Evolutionary conservation across 805 yeast genomes (phyloP), one percentile per base, ranked within the genome.

Genomic region (Diddensiella caesifluorescens): DNA sequence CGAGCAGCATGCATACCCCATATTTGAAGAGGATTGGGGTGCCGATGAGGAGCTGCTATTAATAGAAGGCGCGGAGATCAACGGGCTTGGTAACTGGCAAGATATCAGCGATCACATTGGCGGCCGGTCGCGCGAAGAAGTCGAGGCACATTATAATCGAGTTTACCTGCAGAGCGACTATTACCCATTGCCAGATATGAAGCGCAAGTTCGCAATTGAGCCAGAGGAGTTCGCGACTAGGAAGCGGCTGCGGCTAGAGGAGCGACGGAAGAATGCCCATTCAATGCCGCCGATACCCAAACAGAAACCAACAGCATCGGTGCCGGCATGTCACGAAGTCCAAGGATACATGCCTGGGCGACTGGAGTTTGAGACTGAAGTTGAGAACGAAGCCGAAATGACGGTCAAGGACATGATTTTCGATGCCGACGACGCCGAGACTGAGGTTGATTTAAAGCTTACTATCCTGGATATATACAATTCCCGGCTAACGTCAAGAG

Each of bases 311-410:
- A 79, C 84, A 35, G 89, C 96, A 0, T 87, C 97, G 4, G 90
- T 84, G 4, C 99, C 99, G 0, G 73, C 92, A 44, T 89, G 97
- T 65, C 97, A 94, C 57, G 97, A 94, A 56, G 78, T 92, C 47
- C 97, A 92, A 61, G 97, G 96, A 2, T 92, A 80, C 60, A 92
- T 92, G 99, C 99, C 99, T 29, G 99, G 97, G 32, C 77, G 99
- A 56, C 68, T 92, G 47, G 99, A 92, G 62, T 92, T 92, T 61
- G 99, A 92, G 56, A 86, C 82, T 45, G 99, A 92, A 61, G 88
- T 84, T 29, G 98, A 92, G 60, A 92, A 92, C 55, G 99, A 92
- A 42, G 97, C 98, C 0, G 99, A 92, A 63, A 71, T 82, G 42
- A 80, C 92, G 0, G 86, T 92, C 15, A 92, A 92, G 58, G 98